Base-by-base conservation (phyloP, 441 rosid species). In the Gossypium gossypioides region DNA sequence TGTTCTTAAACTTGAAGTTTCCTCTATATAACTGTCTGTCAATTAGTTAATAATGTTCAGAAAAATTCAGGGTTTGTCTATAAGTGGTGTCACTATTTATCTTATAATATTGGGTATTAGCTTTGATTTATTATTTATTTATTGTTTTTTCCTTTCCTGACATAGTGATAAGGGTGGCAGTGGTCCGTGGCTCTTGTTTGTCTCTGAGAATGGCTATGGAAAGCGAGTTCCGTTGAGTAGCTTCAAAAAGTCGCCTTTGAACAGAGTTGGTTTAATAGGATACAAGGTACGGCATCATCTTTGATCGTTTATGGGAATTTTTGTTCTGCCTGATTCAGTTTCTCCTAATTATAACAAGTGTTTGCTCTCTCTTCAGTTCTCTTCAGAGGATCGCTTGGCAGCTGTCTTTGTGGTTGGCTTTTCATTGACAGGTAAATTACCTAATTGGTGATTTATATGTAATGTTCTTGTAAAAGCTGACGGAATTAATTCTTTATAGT, bases 401-500 rank as follows among this genome's bases (percentile, higher is more conserved):
- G 97, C 97, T 34, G 97, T 89, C 2, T 92, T 92, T 67, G 96
- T 87, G 46, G 97, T 94, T 63, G 99, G 99, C 32, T 92, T 84
- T 81, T 89, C 97, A 27, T 75, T 87, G 75, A 81, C 93, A 76
- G 97, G 98, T 94, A 84, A 69, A 40, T 44, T 25, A 29, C 18
- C 1, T 61, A 32, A 54, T 48, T 37, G 3, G 40, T 52, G 76
- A 44, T 50, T 77, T 37, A 16, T 34, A 7, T 68, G 42, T 50
- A 27, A 8, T 15, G 34, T 25, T 50, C n/a, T 44, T 22, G 55
- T 46, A 68, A 50, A 50, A 50, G 13, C 44, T 27, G 13, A 65
- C 6, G 25, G 3, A 50, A 67, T 27, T 46, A 72, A 19, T 32
- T 42, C 40, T 55, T 59, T 44, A 48, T 48, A 44, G 59, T 10